These are phyloP conservation scores for Neonectria coccinea DNA, from an alignment of 2,329 filamentous ascomycete genomes.

Conservation along the genomic window DNA sequence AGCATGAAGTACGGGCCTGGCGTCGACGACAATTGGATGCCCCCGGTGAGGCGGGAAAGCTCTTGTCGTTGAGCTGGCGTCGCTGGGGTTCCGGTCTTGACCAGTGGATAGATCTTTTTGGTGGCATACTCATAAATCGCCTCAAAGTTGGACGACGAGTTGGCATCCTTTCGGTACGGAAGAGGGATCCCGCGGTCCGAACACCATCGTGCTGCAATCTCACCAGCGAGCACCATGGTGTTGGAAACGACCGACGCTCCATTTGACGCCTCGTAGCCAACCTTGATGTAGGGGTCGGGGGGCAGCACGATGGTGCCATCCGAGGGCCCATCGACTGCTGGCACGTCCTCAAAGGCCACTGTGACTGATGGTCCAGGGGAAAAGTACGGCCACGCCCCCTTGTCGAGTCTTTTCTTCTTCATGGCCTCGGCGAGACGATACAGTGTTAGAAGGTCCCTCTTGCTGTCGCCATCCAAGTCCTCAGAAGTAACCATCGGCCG, in stretches of 20 bases:
- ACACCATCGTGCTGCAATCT: slow-evolving; percentile 72
- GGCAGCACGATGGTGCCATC: slow-evolving; percentile 44
- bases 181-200: slow-evolving; percentile 67
- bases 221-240: slow-evolving; percentile 71
- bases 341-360: slow-evolving; percentile 56
- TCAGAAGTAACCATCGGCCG: slow-evolving; percentile 58
- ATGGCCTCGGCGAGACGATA: slow-evolving; percentile 61
- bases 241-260: slow-evolving; percentile 52
- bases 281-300: slow-evolving; percentile 64
- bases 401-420: slow-evolving; percentile 55
- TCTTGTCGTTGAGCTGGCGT: slow-evolving; percentile 47
- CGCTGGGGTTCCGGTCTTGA: slow-evolving; percentile 49
- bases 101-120: slow-evolving; percentile 50
- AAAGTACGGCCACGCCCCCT: slow-evolving; percentile 64
- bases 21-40: slow-evolving; percentile 62
- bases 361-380: slow-evolving; percentile 56
- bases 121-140: slow-evolving; percentile 53
- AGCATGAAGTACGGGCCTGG: slow-evolving; percentile 68
- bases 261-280: slow-evolving; percentile 47
- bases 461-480: slow-evolving; percentile 57
- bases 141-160: slow-evolving; percentile 52
- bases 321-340: slow-evolving; percentile 27
- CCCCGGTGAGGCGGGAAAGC: slow-evolving; percentile 55
- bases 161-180: slow-evolving; percentile 67
- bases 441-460: slow-evolving; percentile 61